phyloP scores from a whole-genome alignment of 306 rosid genomes.

The Glycine soja region DNA sequence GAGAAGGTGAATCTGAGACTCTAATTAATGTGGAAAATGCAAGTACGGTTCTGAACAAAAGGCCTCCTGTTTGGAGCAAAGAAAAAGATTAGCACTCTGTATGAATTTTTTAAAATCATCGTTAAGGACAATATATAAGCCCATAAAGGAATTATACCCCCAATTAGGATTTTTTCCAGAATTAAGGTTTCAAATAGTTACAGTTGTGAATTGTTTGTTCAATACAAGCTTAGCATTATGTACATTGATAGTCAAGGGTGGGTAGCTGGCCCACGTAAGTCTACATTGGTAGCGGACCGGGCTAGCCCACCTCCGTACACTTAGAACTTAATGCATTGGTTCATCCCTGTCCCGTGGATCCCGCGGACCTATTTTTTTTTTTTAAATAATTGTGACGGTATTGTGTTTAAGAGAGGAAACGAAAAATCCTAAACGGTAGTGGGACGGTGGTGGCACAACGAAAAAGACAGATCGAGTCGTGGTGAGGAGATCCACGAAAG shows the following conservation, averaged over 20 bases:
- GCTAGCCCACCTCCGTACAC: no score
- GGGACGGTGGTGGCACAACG: no score
- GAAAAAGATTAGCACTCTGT: constrained; percentile 70
- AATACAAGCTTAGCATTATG: constrained; percentile 38
- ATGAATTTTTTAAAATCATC: constrained; percentile 28
- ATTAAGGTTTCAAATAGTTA: constrained; percentile 30
- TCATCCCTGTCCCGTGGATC: no score
- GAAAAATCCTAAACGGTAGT: no score
- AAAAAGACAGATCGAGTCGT: no score
- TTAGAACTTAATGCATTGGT: no score
- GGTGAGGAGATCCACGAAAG: no score
- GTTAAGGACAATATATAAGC: constrained; percentile 6
- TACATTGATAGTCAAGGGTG: constrained; percentile 47
- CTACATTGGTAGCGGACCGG: no score
- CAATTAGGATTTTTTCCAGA: constrained; percentile 33
- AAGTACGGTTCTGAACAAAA: constrained; percentile 57
- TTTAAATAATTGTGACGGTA: no score
- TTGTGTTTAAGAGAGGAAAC: no score
- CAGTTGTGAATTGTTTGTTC: constrained; percentile 43
- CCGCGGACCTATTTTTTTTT: no score
- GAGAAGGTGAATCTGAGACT: constrained; percentile 78
- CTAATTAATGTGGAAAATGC: constrained; percentile 69
- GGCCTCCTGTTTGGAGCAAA: constrained; percentile 65
- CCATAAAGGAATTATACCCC: constrained; percentile 23
- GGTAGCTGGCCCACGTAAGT: no score